These are phyloP conservation scores for Cercospora sesami DNA, from an alignment of 2,329 filamentous ascomycete species.

Conservation along the genomic window DNA sequence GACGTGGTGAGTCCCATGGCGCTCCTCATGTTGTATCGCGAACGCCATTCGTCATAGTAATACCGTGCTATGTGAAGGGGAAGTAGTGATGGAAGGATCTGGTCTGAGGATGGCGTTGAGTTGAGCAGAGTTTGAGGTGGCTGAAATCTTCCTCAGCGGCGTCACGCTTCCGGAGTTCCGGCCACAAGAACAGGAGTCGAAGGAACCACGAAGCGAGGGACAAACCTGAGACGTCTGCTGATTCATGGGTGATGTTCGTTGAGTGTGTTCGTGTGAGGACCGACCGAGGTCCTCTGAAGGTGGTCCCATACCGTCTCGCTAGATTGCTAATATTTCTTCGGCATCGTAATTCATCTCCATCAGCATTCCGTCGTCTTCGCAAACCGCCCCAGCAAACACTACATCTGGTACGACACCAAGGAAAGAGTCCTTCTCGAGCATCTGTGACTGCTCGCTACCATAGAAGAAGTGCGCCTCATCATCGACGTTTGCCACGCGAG, in stretches of 20 bases:
- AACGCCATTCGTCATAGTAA: not conserved
- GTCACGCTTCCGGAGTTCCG: not conserved
- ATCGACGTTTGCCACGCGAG: not conserved
- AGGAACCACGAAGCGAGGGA: not conserved
- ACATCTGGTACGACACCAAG: not conserved
- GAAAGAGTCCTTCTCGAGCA: not conserved
- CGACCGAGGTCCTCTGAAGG: not conserved
- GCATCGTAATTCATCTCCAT: not conserved
- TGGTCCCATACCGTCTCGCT: not conserved
- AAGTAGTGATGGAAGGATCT: not conserved
- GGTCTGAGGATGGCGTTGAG: not conserved
- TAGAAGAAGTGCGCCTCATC: not conserved
- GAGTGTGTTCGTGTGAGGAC: not conserved
- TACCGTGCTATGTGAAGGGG: not conserved
- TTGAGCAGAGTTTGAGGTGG: not conserved
- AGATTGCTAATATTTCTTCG: not conserved
- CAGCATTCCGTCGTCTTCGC: not conserved
- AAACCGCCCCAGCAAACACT: not conserved
- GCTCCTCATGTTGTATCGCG: not conserved
- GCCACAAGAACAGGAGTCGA: not conserved
- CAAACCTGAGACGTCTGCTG: not conserved
- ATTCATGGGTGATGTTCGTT: not conserved
- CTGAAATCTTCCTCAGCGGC: not conserved
- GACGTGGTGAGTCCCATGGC: not conserved
- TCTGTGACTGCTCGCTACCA: not conserved